Base-by-base conservation (phyloP, 495 filamentous ascomycete species). In the Bathelium albidoporum region DNA sequence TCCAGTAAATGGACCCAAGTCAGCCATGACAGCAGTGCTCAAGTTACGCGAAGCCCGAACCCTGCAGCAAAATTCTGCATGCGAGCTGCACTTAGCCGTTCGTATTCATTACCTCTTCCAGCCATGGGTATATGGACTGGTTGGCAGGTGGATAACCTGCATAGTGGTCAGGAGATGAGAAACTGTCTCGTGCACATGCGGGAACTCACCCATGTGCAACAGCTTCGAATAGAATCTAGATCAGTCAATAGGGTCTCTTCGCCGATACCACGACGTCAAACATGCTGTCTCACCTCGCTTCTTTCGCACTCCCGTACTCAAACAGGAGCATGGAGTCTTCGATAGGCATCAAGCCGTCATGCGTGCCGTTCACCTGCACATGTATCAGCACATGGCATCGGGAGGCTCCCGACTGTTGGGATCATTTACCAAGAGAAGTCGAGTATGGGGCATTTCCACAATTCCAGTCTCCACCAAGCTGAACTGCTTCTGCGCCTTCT, bases 261-360 rank as follows among this genome's bases (percentile, higher is more conserved):
- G 34, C 34, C 9, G 49, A 20, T 29, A 12, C 9, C 24, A 29
- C 49, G 29, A 29, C 22, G 20, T 26, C 24, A 20, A 55, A 24
- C 7, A 9, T 7, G 49, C 49, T 55, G 49, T 55, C 49, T 29
- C 24, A 55, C 72, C 85, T 74, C 58, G 81, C 86, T 73, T 90
- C 88, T 77, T 91, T 92, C 32, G 85, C 84, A 59, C 77, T 82
- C 22, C 87, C 87, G 65, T 89, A 82, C 72, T 89, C 85, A 66
- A 88, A 82, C 66, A 89, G 73, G 61, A 89, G 68, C 72, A 85
- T 82, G 26, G 79, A 87, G 71, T 91, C 88, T 68, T 91, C 88
- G 63, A 91, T 85, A 7, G 89, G 88, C 75, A 88, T 87, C 44
- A 89, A 75, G 4, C 87, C 87, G 65, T 90, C 87, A 41, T 82